Evolutionary conservation across 2,329 filamentous ascomycete genomes (phyloP).

Genomic region (Cordyceps farinosa): DNA sequence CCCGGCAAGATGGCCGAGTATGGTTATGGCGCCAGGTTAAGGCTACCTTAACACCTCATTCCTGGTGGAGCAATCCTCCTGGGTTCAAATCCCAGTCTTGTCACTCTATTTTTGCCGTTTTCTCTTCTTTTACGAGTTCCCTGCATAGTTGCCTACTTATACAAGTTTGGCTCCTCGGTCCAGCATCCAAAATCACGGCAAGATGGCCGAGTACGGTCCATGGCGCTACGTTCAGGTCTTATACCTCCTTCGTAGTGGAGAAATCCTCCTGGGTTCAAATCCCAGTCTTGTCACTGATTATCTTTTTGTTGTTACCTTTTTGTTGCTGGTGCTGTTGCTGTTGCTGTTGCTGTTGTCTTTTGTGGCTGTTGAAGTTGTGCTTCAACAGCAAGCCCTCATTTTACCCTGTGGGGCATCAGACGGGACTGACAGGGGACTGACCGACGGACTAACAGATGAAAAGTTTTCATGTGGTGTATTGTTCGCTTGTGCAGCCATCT

Average conservation of each 20-base stretch:
- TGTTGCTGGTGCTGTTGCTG: not conserved
- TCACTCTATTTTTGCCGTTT: slow-evolving; percentile 22
- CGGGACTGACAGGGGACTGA: not conserved
- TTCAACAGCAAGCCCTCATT: not conserved
- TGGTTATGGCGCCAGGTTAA: slow-evolving; percentile 38
- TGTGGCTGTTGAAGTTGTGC: not conserved
- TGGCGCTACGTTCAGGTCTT: slow-evolving; percentile 35
- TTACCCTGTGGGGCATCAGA: not conserved
- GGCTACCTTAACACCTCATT: slow-evolving; percentile 29
- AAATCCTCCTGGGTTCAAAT: slow-evolving; percentile 37
- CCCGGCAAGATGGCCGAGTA: slow-evolving; percentile 34
- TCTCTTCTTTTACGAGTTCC: not conserved
- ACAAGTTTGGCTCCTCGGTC: not conserved
- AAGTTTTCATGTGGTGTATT: not conserved
- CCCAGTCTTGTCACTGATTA: slow-evolving; percentile 31
- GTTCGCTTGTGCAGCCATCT: slow-evolving; percentile 5
- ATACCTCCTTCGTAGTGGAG: slow-evolving; percentile 31
- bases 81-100: slow-evolving; percentile 36
- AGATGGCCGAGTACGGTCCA: slow-evolving; percentile 36
- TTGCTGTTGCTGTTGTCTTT: not conserved
- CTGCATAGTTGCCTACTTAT: not conserved
- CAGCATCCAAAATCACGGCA: slow-evolving; percentile 20
- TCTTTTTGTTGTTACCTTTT: not conserved
- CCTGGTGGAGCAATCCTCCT: slow-evolving; percentile 36
- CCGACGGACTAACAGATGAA: not conserved